A percentile compares a stretch with the other conserved stretches of the same genome.
Conservation (phyloP, 225 moss, liverwort and hornwort genomes). For the Bryoerythrophyllum caledonicum region DNA sequence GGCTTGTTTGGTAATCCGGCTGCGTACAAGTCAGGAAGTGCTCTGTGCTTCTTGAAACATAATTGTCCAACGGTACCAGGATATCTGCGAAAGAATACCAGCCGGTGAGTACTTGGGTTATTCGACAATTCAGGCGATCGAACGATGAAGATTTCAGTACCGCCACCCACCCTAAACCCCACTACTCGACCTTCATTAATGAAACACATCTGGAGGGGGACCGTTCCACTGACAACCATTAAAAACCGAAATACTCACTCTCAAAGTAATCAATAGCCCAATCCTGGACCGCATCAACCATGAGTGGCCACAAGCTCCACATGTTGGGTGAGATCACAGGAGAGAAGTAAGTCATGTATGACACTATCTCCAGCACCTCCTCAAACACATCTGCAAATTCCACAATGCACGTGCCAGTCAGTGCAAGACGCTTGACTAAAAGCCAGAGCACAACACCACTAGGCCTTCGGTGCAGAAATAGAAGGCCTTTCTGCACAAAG, state of each 20-base stretch:
- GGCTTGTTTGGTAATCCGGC: constrained; percentile 91
- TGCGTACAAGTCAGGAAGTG: constrained; percentile 90
- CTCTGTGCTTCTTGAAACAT: constrained; percentile 96
- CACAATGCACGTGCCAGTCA: constrained; percentile 19
- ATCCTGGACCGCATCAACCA: constrained; percentile 95
- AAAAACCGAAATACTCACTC: constrained; percentile 48
- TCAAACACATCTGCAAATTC: constrained; percentile 87
- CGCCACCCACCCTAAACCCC: constrained; percentile 4
- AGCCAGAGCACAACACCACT: neutral
- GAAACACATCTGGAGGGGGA: neutral
- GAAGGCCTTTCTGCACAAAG: neutral
- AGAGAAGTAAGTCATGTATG: constrained; percentile 99
- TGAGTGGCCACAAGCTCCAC: constrained; percentile 99
- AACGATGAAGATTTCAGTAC: neutral
- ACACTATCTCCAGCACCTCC: constrained; percentile 98
- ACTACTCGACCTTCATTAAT: neutral
- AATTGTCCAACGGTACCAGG: constrained; percentile 96
- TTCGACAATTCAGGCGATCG: neutral
- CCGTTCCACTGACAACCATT: neutral
- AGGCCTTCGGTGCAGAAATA: neutral
- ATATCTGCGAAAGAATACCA: constrained; percentile 62
- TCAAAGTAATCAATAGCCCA: constrained; percentile 99
- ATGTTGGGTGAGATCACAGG: constrained; percentile 89
- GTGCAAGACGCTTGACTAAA: neutral
- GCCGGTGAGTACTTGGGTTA: neutral